These are phyloP conservation scores for Centella asiatica DNA, from an alignment of 129 eudicot genomes.

Conservation along the genomic window DNA sequence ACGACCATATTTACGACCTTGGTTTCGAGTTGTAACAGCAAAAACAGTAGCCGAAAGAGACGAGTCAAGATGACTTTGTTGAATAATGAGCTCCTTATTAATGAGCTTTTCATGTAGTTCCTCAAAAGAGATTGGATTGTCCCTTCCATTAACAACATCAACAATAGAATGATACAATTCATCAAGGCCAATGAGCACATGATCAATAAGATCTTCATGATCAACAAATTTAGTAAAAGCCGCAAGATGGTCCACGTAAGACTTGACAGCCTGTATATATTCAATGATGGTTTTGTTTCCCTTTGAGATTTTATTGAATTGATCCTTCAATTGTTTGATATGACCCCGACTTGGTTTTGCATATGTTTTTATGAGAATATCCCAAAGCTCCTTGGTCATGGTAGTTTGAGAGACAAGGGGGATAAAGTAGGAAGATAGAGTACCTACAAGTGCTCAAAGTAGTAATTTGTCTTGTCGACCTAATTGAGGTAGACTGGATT, in stretches of 20 bases:
- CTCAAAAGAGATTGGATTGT: neutral
- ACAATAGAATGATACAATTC: neutral
- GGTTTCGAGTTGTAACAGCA: neutral
- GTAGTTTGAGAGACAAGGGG: constrained; percentile 1
- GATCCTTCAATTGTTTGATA: neutral
- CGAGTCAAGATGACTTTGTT: neutral
- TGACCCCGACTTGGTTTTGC: constrained; percentile 6
- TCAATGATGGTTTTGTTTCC: neutral
- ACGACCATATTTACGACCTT: neutral
- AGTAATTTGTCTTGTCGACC: constrained; percentile 14
- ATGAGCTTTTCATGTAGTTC: neutral
- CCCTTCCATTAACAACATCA: neutral
- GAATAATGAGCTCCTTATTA: neutral
- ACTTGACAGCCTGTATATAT: neutral
- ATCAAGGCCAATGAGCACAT: neutral
- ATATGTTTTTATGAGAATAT: constrained; percentile 6
- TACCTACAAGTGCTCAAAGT: constrained; percentile 5
- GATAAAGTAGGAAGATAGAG: neutral
- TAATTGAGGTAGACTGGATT: neutral
- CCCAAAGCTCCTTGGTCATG: constrained; percentile 4
- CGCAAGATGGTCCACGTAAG: neutral
- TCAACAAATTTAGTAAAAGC: neutral
- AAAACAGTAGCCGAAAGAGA: neutral
- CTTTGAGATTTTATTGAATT: neutral
- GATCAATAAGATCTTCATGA: neutral